Base-by-base conservation (phyloP, 345 rosid species). In the Ceriops decandra region DNA sequence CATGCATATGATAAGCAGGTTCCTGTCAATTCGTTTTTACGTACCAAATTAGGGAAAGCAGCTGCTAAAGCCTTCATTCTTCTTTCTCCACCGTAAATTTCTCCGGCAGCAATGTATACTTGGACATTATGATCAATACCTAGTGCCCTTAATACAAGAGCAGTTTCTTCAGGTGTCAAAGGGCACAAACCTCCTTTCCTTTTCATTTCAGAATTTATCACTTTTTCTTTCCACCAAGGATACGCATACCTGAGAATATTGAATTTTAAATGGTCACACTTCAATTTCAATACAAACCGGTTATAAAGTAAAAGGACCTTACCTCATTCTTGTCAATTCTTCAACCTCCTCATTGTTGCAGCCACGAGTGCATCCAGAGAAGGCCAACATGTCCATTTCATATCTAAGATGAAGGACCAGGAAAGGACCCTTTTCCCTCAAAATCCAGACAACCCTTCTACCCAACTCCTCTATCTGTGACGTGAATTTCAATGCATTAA, bases 371-470 rank as follows among this genome's bases (percentile, higher is more conserved):
- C 99, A 95, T 54, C 97, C 99, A 0, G 99, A 95, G 74, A 95
- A 95, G 2, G 99, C 91, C 74, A 95, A 66, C 99, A 95, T 95
- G 79, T 95, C 99, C 97, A 91, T 95, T 80, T 95, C 99, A 36
- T 91, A 95, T 68, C 99, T 84, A 19, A 95, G 96, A 83, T 95
- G 99, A 49, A 95, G 92, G 60, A 90, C 98, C 47, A 90, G 74
- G 71, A 87, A 93, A 36, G 93, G 96, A 35, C 97, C 97, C 64
- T 82, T 91, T 76, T 86, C 87, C 76, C 93, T 84, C 75, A 95
- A 81, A 69, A 91, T 83, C 61, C 68, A 71, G 47, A 88, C 92
- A 30, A 86, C 83, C 75, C 72, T 85, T 79, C 89, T 86, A 38
- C 99, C 97, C 53, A 95, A 68, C 71, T 89, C 97, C 77, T 95